Evolutionary conservation across 2,329 filamentous ascomycete genomes (phyloP).

Genomic region (Thermochaetoides dissita): DNA sequence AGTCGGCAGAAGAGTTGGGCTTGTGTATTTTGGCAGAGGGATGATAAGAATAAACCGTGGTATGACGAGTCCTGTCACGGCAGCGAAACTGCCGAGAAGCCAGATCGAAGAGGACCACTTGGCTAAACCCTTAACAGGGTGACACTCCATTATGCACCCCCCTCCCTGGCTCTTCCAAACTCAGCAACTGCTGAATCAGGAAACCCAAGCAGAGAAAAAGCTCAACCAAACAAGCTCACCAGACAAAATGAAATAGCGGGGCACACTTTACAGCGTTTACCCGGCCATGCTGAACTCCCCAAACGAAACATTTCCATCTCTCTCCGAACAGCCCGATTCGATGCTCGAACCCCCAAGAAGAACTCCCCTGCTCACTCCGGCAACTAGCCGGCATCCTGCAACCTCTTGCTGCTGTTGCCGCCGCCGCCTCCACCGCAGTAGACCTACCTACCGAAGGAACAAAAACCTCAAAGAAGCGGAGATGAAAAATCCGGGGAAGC

Average conservation of each 20-base stretch:
- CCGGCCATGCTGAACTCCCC: constrained; percentile 1
- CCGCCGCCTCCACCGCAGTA: background rate
- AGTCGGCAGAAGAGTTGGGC: too few species aligned
- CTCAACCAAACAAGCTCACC: background rate
- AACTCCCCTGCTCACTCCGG: too few species aligned
- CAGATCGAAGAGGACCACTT: background rate
- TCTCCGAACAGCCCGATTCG: constrained; percentile 12
- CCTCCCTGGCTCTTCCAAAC: background rate
- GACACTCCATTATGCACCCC: background rate
- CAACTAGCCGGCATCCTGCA: background rate
- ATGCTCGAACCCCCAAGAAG: background rate
- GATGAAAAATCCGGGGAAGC: background rate
- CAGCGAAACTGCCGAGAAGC: too few species aligned
- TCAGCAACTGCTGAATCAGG: background rate
- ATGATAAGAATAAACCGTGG: too few species aligned
- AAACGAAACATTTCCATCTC: constrained; percentile 1
- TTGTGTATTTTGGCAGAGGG: too few species aligned
- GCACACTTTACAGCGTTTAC: constrained; percentile 1
- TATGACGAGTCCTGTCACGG: too few species aligned
- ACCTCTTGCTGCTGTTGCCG: constrained; percentile 11
- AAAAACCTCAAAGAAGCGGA: constrained; percentile 1
- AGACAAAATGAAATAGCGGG: background rate
- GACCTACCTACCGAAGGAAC: background rate
- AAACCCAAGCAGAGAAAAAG: too few species aligned
- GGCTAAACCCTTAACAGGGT: background rate